Evolutionary conservation across 1,284 basidiomycete species (phyloP).

Genomic region (Wolfiporia cocos): DNA sequence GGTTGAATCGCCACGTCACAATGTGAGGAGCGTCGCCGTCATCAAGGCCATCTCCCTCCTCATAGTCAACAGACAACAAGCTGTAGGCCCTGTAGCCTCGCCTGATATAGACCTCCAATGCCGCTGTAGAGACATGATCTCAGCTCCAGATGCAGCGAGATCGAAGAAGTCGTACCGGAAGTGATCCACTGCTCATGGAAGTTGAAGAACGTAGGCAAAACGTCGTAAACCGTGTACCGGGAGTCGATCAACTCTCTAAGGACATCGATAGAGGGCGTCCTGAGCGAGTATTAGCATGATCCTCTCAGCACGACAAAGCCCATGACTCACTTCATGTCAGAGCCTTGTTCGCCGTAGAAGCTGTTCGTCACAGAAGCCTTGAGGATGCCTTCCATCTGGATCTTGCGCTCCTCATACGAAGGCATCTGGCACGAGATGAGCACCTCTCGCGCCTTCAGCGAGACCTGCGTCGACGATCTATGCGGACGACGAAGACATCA

Average conservation of each 20-base stretch:
- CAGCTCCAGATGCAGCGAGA: not conserved
- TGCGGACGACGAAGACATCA: constrained; percentile 7
- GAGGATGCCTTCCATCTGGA: constrained; percentile 94
- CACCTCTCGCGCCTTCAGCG: constrained; percentile 96
- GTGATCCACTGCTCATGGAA: constrained; percentile 81
- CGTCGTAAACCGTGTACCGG: constrained; percentile 95
- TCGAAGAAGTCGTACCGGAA: constrained; percentile 48
- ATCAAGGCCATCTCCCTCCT: constrained; percentile 77
- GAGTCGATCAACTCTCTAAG: constrained; percentile 95
- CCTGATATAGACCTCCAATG: constrained; percentile 94
- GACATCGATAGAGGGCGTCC: constrained; percentile 79
- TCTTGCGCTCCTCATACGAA: constrained; percentile 89
- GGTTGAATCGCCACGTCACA: constrained; percentile 91
- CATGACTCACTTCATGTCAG: constrained; percentile 52
- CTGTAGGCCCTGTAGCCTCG: constrained; percentile 96
- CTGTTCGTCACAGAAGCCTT: constrained; percentile 83
- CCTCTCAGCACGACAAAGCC: no score
- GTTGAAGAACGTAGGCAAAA: constrained; percentile 93
- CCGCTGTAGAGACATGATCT: constrained; percentile 46
- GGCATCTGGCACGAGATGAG: constrained; percentile 95
- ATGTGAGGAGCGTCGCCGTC: constrained; percentile 77
- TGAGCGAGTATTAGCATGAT: constrained; percentile 24
- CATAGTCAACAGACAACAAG: constrained; percentile 89
- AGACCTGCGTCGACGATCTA: constrained; percentile 82
- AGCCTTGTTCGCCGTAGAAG: constrained; percentile 85